Evolutionary conservation across 2,329 filamentous ascomycete genomes (phyloP).

Genomic region (Aspergillus pseudoterreus): DNA sequence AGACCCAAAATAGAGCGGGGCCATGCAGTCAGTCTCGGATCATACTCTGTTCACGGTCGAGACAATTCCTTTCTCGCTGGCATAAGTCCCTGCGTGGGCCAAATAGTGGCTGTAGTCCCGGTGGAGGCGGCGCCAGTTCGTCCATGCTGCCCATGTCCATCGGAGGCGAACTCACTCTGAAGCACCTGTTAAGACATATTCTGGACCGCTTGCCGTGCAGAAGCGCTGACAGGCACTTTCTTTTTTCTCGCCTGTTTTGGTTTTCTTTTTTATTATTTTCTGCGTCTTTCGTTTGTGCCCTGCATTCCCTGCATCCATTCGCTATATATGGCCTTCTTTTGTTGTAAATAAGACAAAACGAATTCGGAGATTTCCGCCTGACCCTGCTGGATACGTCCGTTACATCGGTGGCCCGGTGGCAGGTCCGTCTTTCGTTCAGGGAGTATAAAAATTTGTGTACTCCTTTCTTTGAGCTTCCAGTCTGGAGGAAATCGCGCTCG

Average conservation of each 20-base stretch:
- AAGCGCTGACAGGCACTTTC: constrained; percentile 16
- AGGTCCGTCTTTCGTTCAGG: constrained; percentile 6
- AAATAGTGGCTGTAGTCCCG: constrained; percentile 11
- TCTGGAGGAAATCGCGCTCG: constrained; percentile 11
- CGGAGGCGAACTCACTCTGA: constrained; percentile 10
- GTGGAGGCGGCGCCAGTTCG: constrained; percentile 17
- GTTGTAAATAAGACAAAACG: constrained; percentile 19
- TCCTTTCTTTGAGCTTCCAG: constrained; percentile 15
- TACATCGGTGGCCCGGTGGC: constrained; percentile 18
- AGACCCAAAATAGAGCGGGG: constrained; percentile 22
- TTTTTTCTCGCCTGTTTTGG: constrained; percentile 3
- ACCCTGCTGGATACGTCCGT: constrained; percentile 16
- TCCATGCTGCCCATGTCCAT: constrained; percentile 14
- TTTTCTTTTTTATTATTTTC: neutral
- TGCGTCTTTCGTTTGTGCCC: constrained; percentile 1
- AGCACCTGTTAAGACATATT: constrained; percentile 9
- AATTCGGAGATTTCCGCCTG: constrained; percentile 18
- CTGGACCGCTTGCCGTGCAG: constrained; percentile 12
- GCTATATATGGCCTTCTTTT: constrained; percentile 11
- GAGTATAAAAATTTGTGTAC: constrained; percentile 21
- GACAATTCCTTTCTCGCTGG: constrained; percentile 16
- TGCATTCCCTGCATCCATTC: constrained; percentile 14
- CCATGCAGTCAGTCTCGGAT: constrained; percentile 16
- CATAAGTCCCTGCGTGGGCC: constrained; percentile 1
- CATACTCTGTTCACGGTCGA: constrained; percentile 11